These are phyloP conservation scores for Talaromyces marneffei DNA, from an alignment of 2,329 filamentous ascomycete species.

Conservation along the genomic window DNA sequence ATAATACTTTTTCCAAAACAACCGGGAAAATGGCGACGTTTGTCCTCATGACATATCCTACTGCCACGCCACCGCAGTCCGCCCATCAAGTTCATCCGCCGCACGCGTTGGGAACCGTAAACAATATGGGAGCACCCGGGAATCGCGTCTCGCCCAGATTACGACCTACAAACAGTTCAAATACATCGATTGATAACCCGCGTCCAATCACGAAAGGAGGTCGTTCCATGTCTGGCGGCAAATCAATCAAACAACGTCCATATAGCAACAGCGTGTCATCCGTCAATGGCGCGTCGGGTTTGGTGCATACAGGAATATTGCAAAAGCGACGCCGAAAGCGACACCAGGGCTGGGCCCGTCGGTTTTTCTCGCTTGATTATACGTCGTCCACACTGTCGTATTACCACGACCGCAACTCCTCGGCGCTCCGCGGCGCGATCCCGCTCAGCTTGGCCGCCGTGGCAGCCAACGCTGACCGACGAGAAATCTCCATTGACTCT, in stretches of 20 bases:
- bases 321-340: slow-evolving; percentile 89
- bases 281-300: slow-evolving; percentile 31
- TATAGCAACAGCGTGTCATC: slow-evolving; percentile 20
- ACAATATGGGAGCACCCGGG: slow-evolving; percentile 18
- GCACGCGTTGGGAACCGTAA: slow-evolving; percentile 47
- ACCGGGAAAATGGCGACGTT: slow-evolving; percentile 92
- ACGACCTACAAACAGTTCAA: slow-evolving; percentile 31
- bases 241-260: slow-evolving; percentile 22
- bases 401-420: slow-evolving; percentile 90
- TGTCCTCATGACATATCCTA: slow-evolving; percentile 89
- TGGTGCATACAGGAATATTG: slow-evolving; percentile 76
- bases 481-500: slow-evolving; percentile 94
- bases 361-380: slow-evolving; percentile 95
- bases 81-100: slow-evolving; percentile 46
- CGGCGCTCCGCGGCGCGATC: slow-evolving; percentile 84
- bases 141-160: slow-evolving; percentile 26
- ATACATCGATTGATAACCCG: slow-evolving; percentile 49
- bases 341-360: slow-evolving; percentile 84
- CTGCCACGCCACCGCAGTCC: slow-evolving; percentile 50
- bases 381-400: slow-evolving; percentile 92
- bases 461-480: slow-evolving; percentile 76
- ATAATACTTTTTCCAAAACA: slow-evolving; percentile 97
- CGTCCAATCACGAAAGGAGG: slow-evolving; percentile 22
- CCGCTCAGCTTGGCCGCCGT: slow-evolving; percentile 87
- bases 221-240: slow-evolving; percentile 12